Evolutionary conservation across 805 yeast species (phyloP), one percentile per base, ranked within the genome.

Genomic region (Metschnikowia koreensis): DNA sequence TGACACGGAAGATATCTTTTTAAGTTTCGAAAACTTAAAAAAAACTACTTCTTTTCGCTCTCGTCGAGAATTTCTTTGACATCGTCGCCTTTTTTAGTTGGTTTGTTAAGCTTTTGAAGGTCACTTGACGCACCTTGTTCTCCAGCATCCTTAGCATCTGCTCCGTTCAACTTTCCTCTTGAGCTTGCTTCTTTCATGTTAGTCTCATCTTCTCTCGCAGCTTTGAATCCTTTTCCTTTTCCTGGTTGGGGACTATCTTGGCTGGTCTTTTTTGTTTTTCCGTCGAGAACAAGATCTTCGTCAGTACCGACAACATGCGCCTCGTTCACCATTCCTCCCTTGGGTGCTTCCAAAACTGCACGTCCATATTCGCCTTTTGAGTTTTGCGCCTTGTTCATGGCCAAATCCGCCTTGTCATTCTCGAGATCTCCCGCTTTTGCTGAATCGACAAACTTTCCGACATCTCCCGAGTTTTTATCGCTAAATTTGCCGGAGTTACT

Each of bases 291-390:
- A 34, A 56, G 54, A n/a, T 53, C 75, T 50, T 69, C 75, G 54
- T 73, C 74, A 46, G 64, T 70, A 7, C 78, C 78, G 1, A 74
- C 79, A 1, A 73, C 51, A 16, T 73, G 72, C 1, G 71, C 78
- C 57, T 74, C 79, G 59, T 74, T 74, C 38, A 77, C 79, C 51
- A 73, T 64, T 1, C 79, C 79, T 12, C 79, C 79, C 58, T 71
- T 73, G 11, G 79, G 79, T 3, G 79, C 79, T 49, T 74, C 77
- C 15, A 60, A 61, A 4, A 74, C 70, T 2, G 76, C 78, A 37
- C 61, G 50, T 5, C 76, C 76, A 41, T 65, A 65, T 42, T 72
- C 71, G 5, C 76, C 78, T 51, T 71, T 67, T 7, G 74, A 65
- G 40, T 70, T 72, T 42, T 66, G 63, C 7, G 73, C 76, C 59